Evolutionary conservation across 139 green algal species (phyloP).

Genomic region (Coccomyxa sp.): DNA sequence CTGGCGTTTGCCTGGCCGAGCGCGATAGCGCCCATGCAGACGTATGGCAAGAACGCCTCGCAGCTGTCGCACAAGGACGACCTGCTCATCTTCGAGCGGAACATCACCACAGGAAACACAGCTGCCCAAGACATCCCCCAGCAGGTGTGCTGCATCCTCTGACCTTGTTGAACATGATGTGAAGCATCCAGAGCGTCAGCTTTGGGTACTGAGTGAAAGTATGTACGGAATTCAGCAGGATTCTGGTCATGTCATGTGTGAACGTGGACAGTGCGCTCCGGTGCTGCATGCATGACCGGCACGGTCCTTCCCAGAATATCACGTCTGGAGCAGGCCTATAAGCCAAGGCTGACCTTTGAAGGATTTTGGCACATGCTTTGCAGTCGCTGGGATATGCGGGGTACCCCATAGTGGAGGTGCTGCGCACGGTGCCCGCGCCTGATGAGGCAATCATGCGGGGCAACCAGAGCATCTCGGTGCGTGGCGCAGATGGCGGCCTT

Average conservation of each 20-base stretch:
- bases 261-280: no score
- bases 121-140: not conserved
- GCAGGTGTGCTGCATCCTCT: not conserved
- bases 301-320: no score
- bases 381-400: not conserved
- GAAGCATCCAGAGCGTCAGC: no score
- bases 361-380: not conserved
- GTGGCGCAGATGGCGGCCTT: not conserved
- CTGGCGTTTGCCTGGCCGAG: constrained; percentile 6
- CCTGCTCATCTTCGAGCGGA: not conserved
- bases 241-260: no score
- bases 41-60: not conserved
- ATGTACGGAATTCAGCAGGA: no score
- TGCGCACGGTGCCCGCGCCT: not conserved
- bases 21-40: not conserved
- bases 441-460: not conserved
- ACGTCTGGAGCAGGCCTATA: not conserved
- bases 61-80: not conserved
- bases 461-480: not conserved
- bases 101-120: constrained; percentile 3
- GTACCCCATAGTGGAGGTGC: not conserved
- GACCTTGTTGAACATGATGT: no score
- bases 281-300: no score
- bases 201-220: no score
- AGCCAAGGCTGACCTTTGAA: not conserved